A percentile compares a stretch with the other conserved stretches of the same genome.
Conservation (phyloP, 1,139 yeast species). For the Debaryomycetaceae sp. region DNA sequence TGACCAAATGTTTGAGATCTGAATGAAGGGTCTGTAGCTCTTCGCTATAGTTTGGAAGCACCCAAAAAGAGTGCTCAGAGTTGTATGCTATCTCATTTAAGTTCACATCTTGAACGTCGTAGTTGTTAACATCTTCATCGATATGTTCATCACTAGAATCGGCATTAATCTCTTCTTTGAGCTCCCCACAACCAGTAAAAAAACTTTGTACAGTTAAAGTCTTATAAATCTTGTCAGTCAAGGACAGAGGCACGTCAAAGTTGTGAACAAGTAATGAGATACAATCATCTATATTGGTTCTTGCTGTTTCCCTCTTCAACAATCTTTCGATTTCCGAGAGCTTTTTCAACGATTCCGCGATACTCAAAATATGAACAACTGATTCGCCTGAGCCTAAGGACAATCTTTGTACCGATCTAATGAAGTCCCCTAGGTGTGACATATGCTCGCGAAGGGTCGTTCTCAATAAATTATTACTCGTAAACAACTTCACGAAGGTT, state of each 20-base stretch:
- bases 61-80: slow-evolving; percentile 15
- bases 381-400: slow-evolving; percentile 36
- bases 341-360: slow-evolving; percentile 31
- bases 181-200: slow-evolving; percentile 8
- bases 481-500: slow-evolving; percentile 53
- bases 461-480: slow-evolving; percentile 34
- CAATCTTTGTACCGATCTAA: slow-evolving; percentile 35
- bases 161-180: slow-evolving; percentile 3
- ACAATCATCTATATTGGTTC: slow-evolving; percentile 8
- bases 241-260: slow-evolving; percentile 26
- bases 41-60: slow-evolving; percentile 26
- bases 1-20: slow-evolving; percentile 25
- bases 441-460: slow-evolving; percentile 22
- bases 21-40: slow-evolving; percentile 28
- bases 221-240: slow-evolving; percentile 23
- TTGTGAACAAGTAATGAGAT: slow-evolving; percentile 14
- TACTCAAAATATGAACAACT: slow-evolving; percentile 25
- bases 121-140: not conserved
- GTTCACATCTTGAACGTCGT: slow-evolving; percentile 13
- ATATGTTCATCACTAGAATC: not conserved
- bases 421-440: slow-evolving; percentile 33
- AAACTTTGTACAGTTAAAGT: slow-evolving; percentile 16
- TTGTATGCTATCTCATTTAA: slow-evolving; percentile 8
- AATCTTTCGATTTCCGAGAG: slow-evolving; percentile 21
- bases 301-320: slow-evolving; percentile 13